phyloP scores from a whole-genome alignment of 129 eudicot species.

The Oenanthe sinensis region DNA sequence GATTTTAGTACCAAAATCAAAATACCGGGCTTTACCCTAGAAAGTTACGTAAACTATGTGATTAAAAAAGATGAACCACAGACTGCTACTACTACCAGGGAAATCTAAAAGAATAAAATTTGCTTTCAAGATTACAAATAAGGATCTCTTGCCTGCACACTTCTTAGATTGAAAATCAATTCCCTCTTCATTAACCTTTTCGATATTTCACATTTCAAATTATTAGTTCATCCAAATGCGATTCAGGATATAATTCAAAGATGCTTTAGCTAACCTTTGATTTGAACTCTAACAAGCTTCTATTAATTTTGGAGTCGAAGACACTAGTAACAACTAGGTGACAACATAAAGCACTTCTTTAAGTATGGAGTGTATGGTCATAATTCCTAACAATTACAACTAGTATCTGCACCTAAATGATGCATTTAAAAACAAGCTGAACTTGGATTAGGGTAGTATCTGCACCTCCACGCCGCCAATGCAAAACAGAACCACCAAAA shows the following conservation, averaged over 20 bases:
- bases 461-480: conserved; percentile 95
- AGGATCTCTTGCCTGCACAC: background rate
- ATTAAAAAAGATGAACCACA: background rate
- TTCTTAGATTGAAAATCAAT: background rate
- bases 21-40: background rate
- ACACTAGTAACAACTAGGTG: background rate
- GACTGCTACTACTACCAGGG: background rate
- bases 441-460: conserved; percentile 10
- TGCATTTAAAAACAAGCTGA: background rate
- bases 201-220: background rate
- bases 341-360: background rate
- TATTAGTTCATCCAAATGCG: background rate
- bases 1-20: background rate
- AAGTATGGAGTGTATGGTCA: background rate
- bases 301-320: background rate
- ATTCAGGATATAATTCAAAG: background rate
- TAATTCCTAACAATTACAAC: background rate
- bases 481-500: conserved; percentile 92
- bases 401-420: background rate
- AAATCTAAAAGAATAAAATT: background rate
- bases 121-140: background rate
- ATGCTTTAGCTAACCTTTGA: background rate
- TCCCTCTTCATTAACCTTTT: background rate
- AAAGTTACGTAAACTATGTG: background rate
- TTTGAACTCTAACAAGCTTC: background rate